Evolutionary conservation across 345 rosid genomes (phyloP).

Genomic region (Mallotus nudiflorus): DNA sequence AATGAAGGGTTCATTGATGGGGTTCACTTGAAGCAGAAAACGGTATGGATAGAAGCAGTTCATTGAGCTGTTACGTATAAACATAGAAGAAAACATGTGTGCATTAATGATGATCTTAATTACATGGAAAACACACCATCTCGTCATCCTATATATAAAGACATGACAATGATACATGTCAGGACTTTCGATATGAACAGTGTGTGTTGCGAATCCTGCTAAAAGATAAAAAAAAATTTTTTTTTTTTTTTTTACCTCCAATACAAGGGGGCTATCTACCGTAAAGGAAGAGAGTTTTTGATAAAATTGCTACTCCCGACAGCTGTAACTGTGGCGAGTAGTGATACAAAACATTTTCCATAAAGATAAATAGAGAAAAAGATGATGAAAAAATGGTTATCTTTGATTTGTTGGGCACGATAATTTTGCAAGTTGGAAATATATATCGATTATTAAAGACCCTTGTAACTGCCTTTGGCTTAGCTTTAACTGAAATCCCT

Average conservation of each 20-base stretch:
- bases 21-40: background rate
- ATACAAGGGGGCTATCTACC: too few species aligned
- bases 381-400: constrained; percentile 14
- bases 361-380: background rate
- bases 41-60: background rate
- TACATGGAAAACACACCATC: constrained; percentile 35
- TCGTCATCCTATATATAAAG: constrained; percentile 1
- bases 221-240: too few species aligned
- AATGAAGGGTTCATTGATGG: background rate
- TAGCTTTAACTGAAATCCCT: constrained; percentile 28
- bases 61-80: background rate
- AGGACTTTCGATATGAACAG: too few species aligned
- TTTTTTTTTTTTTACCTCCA: too few species aligned
- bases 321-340: too few species aligned
- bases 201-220: too few species aligned
- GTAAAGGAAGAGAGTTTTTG: too few species aligned
- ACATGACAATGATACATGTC: too few species aligned
- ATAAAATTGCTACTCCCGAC: too few species aligned
- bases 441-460: too few species aligned
- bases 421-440: constrained; percentile 24
- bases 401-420: constrained; percentile 18
- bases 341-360: too few species aligned
- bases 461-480: constrained; percentile 22
- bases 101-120: background rate
- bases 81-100: constrained; percentile 12